Base-by-base conservation (phyloP, 2,329 filamentous ascomycete species). In the Diaporthe nobilis region DNA sequence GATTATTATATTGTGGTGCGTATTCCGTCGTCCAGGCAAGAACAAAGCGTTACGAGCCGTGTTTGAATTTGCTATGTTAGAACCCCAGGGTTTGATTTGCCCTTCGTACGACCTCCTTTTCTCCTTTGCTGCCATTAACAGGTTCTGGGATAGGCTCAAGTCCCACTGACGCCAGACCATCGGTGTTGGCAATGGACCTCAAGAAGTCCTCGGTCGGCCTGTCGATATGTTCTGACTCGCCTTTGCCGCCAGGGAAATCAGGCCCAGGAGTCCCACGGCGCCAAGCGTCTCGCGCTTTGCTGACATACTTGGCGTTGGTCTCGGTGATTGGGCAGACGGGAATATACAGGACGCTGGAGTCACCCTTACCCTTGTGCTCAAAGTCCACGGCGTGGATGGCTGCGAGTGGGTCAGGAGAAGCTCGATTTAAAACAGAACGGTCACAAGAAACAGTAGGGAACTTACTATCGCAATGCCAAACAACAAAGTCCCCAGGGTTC, bases 291-390 rank as follows among this genome's bases (percentile, higher is more conserved):
- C 93, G 89, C 85, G 98, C 95, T 22, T 90, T 88, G 1, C 85
- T 88, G 1, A 96, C 86, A 81, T 96, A 97, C 31, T 89, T 84
- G 0, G 93, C 92, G 80, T 97, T 98, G 53, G 87, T 85, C 72
- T 93, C 90, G 0, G 95, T 98, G 42, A 95, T 88, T 0, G 96
- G 95, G 73, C 94, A 97, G 0, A 94, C 92, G 0, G 96, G 95
- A 73, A 98, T 98, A 81, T 98, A 98, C 76, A 98, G 81, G 0
- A 98, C 96, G 79, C 93, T 95, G 0, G 94, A 95, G 83, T 98
- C 96, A 0, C 86, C 84, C 2, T 85, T 87, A 1, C 96, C 96
- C 1, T 84, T 84, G 82, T 98, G 96, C 1, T 92, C 87, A 78
- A 91, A 92, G 85, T 98, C 96, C 0, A 98, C 96, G 0, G 95